These are phyloP conservation scores for Entomortierella lignicola DNA, from an alignment of 192 early-diverging fungal species.

Conservation along the genomic window DNA sequence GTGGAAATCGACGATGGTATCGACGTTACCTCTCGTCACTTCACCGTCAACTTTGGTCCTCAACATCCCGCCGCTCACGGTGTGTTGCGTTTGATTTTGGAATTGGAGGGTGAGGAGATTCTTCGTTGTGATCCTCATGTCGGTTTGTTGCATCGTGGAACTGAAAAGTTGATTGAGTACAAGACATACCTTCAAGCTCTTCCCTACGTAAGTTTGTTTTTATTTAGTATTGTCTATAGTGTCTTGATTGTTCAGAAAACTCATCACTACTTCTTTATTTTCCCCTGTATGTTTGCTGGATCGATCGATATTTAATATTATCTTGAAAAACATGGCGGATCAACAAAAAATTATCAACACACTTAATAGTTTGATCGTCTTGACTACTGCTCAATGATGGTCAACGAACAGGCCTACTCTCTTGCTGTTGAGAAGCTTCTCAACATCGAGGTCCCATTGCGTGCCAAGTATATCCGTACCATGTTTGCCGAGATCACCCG, in stretches of 20 bases:
- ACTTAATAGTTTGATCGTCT: slow-evolving; percentile 85
- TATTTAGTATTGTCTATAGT: not conserved
- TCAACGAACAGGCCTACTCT: slow-evolving; percentile 98
- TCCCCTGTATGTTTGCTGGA: not conserved
- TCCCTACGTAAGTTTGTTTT: slow-evolving; percentile 74
- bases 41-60: slow-evolving; percentile 99
- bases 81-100: slow-evolving; percentile 92
- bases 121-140: slow-evolving; percentile 96
- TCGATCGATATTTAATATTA: not conserved
- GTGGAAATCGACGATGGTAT: slow-evolving; percentile 58
- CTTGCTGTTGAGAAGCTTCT: slow-evolving; percentile 98
- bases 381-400: slow-evolving; percentile 99
- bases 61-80: slow-evolving; percentile 99
- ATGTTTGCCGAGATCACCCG: slow-evolving; percentile 98
- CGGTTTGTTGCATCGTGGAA: slow-evolving; percentile 96
- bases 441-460: slow-evolving; percentile 94
- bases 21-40: slow-evolving; percentile 68
- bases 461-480: slow-evolving; percentile 97
- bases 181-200: slow-evolving; percentile 98
- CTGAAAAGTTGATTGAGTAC: slow-evolving; percentile 99
- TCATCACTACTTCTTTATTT: too few species aligned
- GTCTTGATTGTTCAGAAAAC: too few species aligned
- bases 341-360: not conserved
- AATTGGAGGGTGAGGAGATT: slow-evolving; percentile 93
- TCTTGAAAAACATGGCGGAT: not conserved